A percentile compares a stretch with the other conserved stretches of the same genome.
These are phyloP conservation scores for Trichoderma sp. DNA, from an alignment of 2,329 filamentous ascomycete genomes.

Conservation along the genomic window DNA sequence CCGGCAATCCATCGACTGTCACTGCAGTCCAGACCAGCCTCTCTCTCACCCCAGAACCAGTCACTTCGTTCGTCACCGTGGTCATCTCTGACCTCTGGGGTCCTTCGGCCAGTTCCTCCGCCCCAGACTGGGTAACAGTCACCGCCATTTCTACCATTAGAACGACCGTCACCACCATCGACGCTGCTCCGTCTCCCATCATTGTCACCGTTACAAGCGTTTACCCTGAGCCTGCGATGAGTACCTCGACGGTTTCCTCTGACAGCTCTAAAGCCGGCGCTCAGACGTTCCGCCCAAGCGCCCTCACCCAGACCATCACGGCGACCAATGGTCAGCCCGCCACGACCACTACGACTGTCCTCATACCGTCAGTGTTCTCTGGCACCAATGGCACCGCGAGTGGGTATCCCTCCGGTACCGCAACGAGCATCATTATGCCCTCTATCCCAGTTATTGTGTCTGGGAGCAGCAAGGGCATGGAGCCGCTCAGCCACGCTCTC, in stretches of 20 bases:
- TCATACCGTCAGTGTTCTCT: slow-evolving; percentile 33
- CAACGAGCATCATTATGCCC: slow-evolving; percentile 28
- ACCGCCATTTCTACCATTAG: slow-evolving; percentile 33
- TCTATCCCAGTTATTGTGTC: slow-evolving; percentile 36
- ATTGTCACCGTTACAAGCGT: slow-evolving; percentile 33
- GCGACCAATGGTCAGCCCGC: slow-evolving; percentile 34
- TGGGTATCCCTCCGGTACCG: slow-evolving; percentile 32
- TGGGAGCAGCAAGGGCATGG: slow-evolving; percentile 37
- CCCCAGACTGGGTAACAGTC: slow-evolving; percentile 30
- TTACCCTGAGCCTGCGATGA: slow-evolving; percentile 4
- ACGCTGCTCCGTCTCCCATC: slow-evolving; percentile 28
- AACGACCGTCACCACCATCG: slow-evolving; percentile 32
- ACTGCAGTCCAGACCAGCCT: slow-evolving; percentile 34
- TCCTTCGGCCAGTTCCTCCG: slow-evolving; percentile 19
- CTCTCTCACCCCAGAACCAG: slow-evolving; percentile 28
- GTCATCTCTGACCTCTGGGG: slow-evolving; percentile 38
- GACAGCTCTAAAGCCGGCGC: slow-evolving; percentile 31
- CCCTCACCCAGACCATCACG: slow-evolving; percentile 38
- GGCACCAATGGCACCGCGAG: slow-evolving; percentile 36
- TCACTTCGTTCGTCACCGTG: slow-evolving; percentile 32
- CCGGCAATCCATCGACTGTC: slow-evolving; percentile 37
- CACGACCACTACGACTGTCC: slow-evolving; percentile 39
- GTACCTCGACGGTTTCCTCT: slow-evolving; percentile 24
- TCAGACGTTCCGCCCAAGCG: slow-evolving; percentile 31
- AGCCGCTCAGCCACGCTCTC: slow-evolving; percentile 37